Base-by-base conservation (phyloP, 2,329 filamentous ascomycete genomes). In the Cordyceps javanica region DNA sequence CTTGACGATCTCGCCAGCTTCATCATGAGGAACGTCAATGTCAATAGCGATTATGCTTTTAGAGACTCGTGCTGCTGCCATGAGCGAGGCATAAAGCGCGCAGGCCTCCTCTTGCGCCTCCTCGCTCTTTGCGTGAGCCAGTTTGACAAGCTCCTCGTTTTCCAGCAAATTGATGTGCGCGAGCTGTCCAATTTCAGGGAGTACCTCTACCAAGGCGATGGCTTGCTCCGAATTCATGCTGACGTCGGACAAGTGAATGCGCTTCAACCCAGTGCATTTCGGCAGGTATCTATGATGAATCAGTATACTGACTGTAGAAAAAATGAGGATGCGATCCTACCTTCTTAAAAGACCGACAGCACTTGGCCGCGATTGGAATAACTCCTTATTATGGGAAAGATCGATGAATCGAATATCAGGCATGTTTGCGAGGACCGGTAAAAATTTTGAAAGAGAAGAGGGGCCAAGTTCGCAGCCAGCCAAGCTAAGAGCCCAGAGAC, bases 21-120 rank as follows among this genome's bases (percentile, higher is more conserved):
- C 86, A 23, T 86, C 79, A 32, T 81, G 86, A 0, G 93, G 94
- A 2, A 95, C 86, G 64, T 97, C 92, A 59, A 97, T 90, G 68
- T 97, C 94, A 60, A 99, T 82, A 59, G 91, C 93, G 30, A 97
- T 86, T 32, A 99, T 81, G 14, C 88, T 89, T 52, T 84, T 82
- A 1, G 91, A 96, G 0, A 97, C 82, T 55, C 92, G 85, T 1
- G 91, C 88, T 0, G 93, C 93, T 5, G 91, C 89, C 75, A 96
- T 87, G 21, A 97, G 79, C 2, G 92, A 96, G 1, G 94, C 91
- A 69, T 96, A 97, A 7, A 97, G 74, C 1, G 94, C 94, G 65
- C 90, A 96, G 1, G 94, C 93, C 72, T 97, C 93, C 72, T 97
- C 93, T 70, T 97, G 91, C 1, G 80, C 81, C 58, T 86, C 86